Conservation (phyloP, 495 filamentous ascomycete genomes). For the Penicillium crystallinum region DNA sequence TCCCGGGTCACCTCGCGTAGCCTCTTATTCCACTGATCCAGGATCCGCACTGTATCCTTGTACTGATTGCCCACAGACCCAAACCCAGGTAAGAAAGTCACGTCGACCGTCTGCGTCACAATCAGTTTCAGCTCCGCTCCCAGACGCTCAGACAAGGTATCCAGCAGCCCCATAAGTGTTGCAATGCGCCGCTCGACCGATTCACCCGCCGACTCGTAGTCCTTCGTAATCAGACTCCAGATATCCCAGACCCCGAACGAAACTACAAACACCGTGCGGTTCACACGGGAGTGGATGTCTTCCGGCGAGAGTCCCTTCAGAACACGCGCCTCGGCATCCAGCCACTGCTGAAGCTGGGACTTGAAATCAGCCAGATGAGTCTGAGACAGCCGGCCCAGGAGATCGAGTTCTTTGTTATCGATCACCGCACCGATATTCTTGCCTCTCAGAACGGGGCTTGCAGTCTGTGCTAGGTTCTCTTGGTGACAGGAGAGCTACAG, state of each 20-base stretch:
- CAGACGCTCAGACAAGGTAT: constrained; percentile 33
- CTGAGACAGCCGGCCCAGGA: constrained; percentile 24
- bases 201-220: constrained; percentile 26
- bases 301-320: constrained; percentile 19
- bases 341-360: constrained; percentile 39
- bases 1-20: constrained; percentile 32
- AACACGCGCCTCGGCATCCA: constrained; percentile 26
- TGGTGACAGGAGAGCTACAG: constrained; percentile 40
- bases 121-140: constrained; percentile 43
- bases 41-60: constrained; percentile 38
- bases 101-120: constrained; percentile 45
- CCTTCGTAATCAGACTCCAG: constrained; percentile 40
- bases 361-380: constrained; percentile 36
- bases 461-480: constrained; percentile 41
- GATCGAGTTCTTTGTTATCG: constrained; percentile 26
- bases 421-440: constrained; percentile 39
- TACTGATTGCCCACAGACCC: constrained; percentile 23
- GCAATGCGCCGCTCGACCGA: constrained; percentile 41
- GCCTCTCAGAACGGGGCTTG: constrained; percentile 20
- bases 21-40: constrained; percentile 44
- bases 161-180: constrained; percentile 41
- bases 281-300: constrained; percentile 19
- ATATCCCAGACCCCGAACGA: constrained; percentile 50
- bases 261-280: constrained; percentile 36
- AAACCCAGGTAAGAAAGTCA: constrained; percentile 48